Percentiles rank a stretch among this genome's conserved stretches.
These are phyloP conservation scores for Trichoderma orchidacearum DNA, from an alignment of 495 filamentous ascomycete species.

Conservation along the genomic window DNA sequence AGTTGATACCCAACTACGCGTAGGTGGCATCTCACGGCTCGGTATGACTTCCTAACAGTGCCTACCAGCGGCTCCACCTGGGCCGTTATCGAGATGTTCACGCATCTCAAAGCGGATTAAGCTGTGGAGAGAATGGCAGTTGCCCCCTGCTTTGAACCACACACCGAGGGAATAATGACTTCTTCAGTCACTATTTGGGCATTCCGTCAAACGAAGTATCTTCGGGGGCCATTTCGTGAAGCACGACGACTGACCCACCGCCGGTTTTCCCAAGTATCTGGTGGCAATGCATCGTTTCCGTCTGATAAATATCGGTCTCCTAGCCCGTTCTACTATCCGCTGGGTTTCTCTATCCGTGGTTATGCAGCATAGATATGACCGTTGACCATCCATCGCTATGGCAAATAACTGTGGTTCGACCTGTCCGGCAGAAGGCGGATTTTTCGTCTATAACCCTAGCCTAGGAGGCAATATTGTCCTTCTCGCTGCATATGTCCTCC, in stretches of 20 bases:
- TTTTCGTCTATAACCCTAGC: slow-evolving; percentile 13
- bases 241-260: background rate
- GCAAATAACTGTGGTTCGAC: slow-evolving; percentile 5
- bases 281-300: background rate
- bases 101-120: background rate
- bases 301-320: background rate
- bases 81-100: background rate
- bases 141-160: background rate
- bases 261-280: background rate
- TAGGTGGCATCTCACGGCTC: background rate
- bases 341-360: background rate
- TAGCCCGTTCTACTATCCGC: background rate
- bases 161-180: background rate
- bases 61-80: background rate
- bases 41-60: background rate
- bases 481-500: slow-evolving; percentile 22
- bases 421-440: slow-evolving; percentile 11
- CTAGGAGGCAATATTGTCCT: slow-evolving; percentile 20
- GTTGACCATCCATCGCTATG: background rate
- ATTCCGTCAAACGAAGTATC: background rate
- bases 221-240: background rate
- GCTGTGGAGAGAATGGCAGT: background rate
- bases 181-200: background rate
- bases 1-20: too few species aligned
- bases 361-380: background rate